Evolutionary conservation across 2,329 filamentous ascomycete genomes (phyloP), one percentile per base, ranked within the genome.

Genomic region (Juglanconis sp.): DNA sequence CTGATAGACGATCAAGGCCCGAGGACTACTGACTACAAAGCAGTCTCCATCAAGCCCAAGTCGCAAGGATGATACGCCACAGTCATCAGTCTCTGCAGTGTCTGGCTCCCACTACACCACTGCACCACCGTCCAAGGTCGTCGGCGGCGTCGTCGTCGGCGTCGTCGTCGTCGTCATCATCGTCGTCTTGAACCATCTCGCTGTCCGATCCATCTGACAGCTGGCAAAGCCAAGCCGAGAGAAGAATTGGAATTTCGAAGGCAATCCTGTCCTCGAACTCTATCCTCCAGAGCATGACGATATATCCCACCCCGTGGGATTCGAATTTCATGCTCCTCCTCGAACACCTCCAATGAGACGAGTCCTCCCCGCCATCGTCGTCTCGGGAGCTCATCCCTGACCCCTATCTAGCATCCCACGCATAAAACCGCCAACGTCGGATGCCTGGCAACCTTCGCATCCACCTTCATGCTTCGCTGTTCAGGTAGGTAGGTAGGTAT

Each of bases 311-410:
- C 13, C 32, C 50, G 11, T 50, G 57, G 36, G n/a, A n/a, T 55
- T 46, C 34, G 44, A 54, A 24, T 32, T 59, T 62, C 52, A 62
- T 62, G 60, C 56, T 44, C 35, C 36, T 32, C 30, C 24, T 35
- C 36, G 32, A 10, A 15, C 38, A 9, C 34, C 46, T 56, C 56
- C 56, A 61, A 57, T 57, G 42, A 57, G 60, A 46, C 42, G 47
- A 38, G 35, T n/a, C 38, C 42, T 32, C 34, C 13, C 32, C 30
- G 53, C 44, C 52, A 51, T 47, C 51, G 32, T 24, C 59, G 59
- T 40, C 50, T 48, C 44, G 53, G 60, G 42, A 61, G 56, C 51
- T 42, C 56, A 48, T 59, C 52, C 56, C 48, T 56, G 56, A 38
- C 15, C 24, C 52, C 54, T 38, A 9, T 53, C 13, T 36, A 30